Evolutionary conservation across 805 yeast genomes (phyloP), one percentile per base, ranked within the genome.

Genomic region (Ogataea paraovalis): DNA sequence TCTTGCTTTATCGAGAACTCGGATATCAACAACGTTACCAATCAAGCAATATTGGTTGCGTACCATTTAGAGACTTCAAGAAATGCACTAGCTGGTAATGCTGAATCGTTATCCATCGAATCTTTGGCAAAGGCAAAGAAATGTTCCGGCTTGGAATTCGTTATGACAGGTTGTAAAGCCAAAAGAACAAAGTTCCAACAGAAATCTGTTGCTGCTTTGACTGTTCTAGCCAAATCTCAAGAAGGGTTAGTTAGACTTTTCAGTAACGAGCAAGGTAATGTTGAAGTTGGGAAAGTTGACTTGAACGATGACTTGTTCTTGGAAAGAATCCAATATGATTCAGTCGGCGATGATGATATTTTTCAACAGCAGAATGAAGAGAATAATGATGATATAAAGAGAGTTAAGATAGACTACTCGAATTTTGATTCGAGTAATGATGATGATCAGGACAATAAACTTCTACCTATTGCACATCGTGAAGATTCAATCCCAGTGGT

Each of bases 141-240:
- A 13, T 60, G 84, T 10, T 80, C 90, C 0, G 76, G 79, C 1
- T 73, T 89, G 41, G 69, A 77, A 43, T 77, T 83, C 53, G 77
- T 83, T 0, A 68, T 92, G 41, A 86, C 97, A 1, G 98, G 98
- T 55, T 87, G 94, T 47, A 82, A 82, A 56, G 97, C 96, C 9
- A 85, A 82, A 61, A 75, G 94, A 60, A 92, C 98, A 3, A 87
- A 87, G 64, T 87, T 72, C 63, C 98, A 92, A 67, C 74, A 75
- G 42, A 74, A 72, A 30, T 79, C 83, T n/a, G 78, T 84, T 22
- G 78, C 96, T 0, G 80, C 88, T 36, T 75, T 92, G 50, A 76
- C 91, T 14, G 78, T 89, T 22, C 67, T 92, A 19, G 98, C 98
- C 1, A 76, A 79, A 46, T 72, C 79, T 43, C 60, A 67, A 20